Evolutionary conservation across 2,329 filamentous ascomycete genomes (phyloP), one percentile per base, ranked within the genome.

Genomic region (Aspergillus transmontanensis): DNA sequence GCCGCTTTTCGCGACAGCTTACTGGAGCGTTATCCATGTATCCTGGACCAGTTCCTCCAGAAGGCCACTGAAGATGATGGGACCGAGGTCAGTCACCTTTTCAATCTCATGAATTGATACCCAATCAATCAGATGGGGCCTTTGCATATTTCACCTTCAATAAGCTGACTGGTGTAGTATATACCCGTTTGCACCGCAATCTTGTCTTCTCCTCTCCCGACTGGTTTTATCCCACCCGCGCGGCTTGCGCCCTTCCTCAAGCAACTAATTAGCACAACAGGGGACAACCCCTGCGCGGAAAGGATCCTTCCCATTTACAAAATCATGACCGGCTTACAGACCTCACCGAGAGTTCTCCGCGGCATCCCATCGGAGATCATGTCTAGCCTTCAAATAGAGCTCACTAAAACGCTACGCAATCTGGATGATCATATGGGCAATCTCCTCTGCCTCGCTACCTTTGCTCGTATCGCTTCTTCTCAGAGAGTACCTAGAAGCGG

Each of bases 381-480:
- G 73, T 68, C 69, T 1, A 75, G 65, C 16, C 71, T 81, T 7
- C 79, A 80, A 63, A 46, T 67, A 2, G 75, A 76, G 64, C 73
- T 76, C 21, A 79, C 72, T 26, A 78, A 75, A 56, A 76, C 71
- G 5, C 59, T 79, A n/a, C 75, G 75, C 34, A 78, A 78, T 57
- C 64, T 79, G 28, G 74, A 78, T 50, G 74, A 80, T 55, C 75
- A 78, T 23, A 73, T 79, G 71, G 76, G 73, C 7, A 80, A 76
- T 41, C 68, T 81, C 6, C 65, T 80, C n/a, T 80, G 77, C 46
- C 71, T 81, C n/a, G 77, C 78, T 14, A 77, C 74, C 0, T 78
- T 80, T 62, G 75, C 78, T 5, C 74, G 71, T 4, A 72, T 81
- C 23, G 66, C 73, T 55, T 71, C 70, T 6, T 64, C 69, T 10